Evolutionary conservation across 2,329 filamentous ascomycete species (phyloP), one percentile per base, ranked within the genome.

Genomic region (Metarhizium guizhouense): DNA sequence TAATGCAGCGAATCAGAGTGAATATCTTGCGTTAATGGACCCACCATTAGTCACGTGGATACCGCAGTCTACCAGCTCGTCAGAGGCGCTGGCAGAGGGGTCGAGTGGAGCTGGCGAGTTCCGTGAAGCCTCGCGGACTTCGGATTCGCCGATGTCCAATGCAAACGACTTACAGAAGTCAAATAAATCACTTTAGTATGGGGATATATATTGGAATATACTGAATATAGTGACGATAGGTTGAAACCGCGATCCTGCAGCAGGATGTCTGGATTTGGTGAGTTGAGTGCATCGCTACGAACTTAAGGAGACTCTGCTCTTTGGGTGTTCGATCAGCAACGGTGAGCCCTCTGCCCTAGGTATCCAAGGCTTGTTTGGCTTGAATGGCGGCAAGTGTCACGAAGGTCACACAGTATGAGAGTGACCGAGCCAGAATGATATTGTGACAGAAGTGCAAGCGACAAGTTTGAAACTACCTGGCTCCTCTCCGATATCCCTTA

Each of bases 1-100:
- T 70, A 67, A 64, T 20, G 61, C 57, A 61, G 55, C 71, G 66
- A 74, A 74, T 73, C 67, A 72, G 61, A 63, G 58, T 20, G 56
- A 54, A 5, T 25, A 20, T 13, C 10, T 25, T 11, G 6, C 1
- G 4, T 20, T 5, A 20, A 13, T 20, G 29, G 47, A 32, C 38
- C 53, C 38, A 51, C n/a, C 14, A 6, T 2, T 16, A 13, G 4
- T 47, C 54, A 55, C 54, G 54, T 55, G 54, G 40, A 8, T 42
- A 1, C 6, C 2, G 18, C 11, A 11, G n/a, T 45, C 4, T 18
- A 20, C 5, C 6, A 16, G 42, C 42, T 45, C 16, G 42, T 29
- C 11, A 14, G 38, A 11, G 5, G 8, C 38, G 34, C 8, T 36
- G 34, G 13, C 7, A 36, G 34, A 36, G 34, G 25, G 25, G 25